Evolutionary conservation across 2,329 filamentous ascomycete genomes (phyloP).

Genomic region (Aureobasidium sp.): DNA sequence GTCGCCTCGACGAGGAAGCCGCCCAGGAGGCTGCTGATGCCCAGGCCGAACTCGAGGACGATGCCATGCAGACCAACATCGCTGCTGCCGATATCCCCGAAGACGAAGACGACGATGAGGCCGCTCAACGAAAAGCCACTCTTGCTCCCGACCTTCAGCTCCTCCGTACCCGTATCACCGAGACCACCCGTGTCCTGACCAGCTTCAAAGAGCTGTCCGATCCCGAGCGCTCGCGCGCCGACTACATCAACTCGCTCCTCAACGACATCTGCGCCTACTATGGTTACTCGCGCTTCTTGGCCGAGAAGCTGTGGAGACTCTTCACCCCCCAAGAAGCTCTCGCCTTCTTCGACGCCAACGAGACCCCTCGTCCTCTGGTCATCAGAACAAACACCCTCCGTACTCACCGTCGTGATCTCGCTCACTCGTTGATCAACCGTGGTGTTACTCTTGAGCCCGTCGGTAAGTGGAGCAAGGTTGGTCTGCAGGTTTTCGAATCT

Average conservation of each 20-base stretch:
- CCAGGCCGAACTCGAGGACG: constrained; percentile 76
- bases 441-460: constrained; percentile 94
- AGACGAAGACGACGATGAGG: constrained; percentile 52
- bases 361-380: constrained; percentile 84
- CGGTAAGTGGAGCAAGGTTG: constrained; percentile 98
- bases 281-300: constrained; percentile 89
- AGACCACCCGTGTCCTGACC: constrained; percentile 84
- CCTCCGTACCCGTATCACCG: constrained; percentile 79
- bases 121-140: constrained; percentile 49
- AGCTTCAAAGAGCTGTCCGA: constrained; percentile 78
- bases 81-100: constrained; percentile 57
- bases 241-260: constrained; percentile 79
- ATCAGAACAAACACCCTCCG: constrained; percentile 95
- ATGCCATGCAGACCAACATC: constrained; percentile 88
- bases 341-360: constrained; percentile 98
- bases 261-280: constrained; percentile 96
- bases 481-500: constrained; percentile 91
- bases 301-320: constrained; percentile 87
- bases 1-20: constrained; percentile 69
- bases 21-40: constrained; percentile 75
- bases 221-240: constrained; percentile 69
- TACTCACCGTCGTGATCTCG: constrained; percentile 67
- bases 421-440: constrained; percentile 88
- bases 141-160: constrained; percentile 86
- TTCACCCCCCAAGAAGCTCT: constrained; percentile 92